phyloP scores from a whole-genome alignment of 2,329 filamentous ascomycete genomes.

The Cercospora brassicicola region DNA sequence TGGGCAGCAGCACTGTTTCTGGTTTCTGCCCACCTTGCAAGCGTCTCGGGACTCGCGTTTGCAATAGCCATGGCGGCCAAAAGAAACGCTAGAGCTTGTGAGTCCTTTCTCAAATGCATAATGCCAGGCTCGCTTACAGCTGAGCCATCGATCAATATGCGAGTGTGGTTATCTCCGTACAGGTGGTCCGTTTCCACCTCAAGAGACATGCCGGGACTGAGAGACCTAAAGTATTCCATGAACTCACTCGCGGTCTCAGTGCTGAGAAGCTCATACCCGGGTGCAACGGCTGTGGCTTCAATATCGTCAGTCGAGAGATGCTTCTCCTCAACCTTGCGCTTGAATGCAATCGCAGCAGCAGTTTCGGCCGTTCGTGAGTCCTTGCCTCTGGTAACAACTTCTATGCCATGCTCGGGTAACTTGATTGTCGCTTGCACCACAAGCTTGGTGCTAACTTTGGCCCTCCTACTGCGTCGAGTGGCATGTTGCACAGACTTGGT shows the following conservation, averaged over 20 bases:
- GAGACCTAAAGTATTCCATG: constrained; percentile 40
- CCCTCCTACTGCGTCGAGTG: background rate
- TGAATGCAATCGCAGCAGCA: constrained; percentile 44
- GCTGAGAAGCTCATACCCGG: constrained; percentile 36
- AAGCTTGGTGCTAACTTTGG: background rate
- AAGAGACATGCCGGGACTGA: constrained; percentile 18
- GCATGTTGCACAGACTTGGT: constrained; percentile 6
- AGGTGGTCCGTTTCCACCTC: constrained; percentile 28
- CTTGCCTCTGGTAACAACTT: constrained; percentile 34
- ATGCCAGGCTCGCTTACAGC: constrained; percentile 34
- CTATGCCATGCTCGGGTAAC: constrained; percentile 41
- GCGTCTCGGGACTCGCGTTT: constrained; percentile 37
- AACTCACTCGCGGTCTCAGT: constrained; percentile 43
- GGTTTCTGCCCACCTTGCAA: constrained; percentile 39
- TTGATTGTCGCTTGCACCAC: constrained; percentile 29
- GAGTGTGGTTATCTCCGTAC: constrained; percentile 21
- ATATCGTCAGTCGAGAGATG: constrained; percentile 19
- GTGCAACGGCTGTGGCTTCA: background rate
- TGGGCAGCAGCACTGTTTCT: constrained; percentile 37
- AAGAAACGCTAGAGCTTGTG: constrained; percentile 40
- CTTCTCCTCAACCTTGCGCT: constrained; percentile 41
- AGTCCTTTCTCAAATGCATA: constrained; percentile 40
- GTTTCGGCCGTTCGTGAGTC: constrained; percentile 38
- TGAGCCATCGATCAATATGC: constrained; percentile 35
- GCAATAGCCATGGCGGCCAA: constrained; percentile 41